Evolutionary conservation across 768 basidiomycete species (phyloP), one percentile per base, ranked within the genome.

Genomic region (Boletus speciosus): DNA sequence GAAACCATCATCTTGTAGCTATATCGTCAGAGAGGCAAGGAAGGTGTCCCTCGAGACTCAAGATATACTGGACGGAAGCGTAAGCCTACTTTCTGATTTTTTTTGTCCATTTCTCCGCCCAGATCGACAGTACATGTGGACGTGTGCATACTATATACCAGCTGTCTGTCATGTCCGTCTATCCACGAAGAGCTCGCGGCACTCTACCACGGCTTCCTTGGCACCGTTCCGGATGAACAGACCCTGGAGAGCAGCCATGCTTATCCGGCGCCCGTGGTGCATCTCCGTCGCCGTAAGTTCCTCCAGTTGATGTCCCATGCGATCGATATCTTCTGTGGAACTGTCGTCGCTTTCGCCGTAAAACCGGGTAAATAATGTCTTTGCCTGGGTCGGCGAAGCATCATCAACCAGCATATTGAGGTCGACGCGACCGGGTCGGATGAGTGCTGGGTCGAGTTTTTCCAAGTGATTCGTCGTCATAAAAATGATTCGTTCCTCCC

Each of bases 381-480:
- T 75, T 15, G 90, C 91, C 71, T 99, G 97, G 47, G 75, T 72
- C 0, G 93, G 83, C 25, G 81, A 85, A 5, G 97, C 92, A 62
- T 99, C 91, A 69, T 88, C 93, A 46, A 99, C 81, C 36, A 89
- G 72, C 60, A 90, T 82, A 27, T 83, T 79, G 43, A 98, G 70
- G 69, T 99, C 97, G 40, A 99, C 95, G 10, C 97, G 83, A 16
- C 97, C 97, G 1, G 97, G 96, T 47, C 97, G 85, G 65, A 98
- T 92, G 43, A 99, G 82, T 0, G 96, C 97, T 6, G 93, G 88
- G 71, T 99, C 97, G 35, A 99, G 82, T 57, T 78, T 80, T 55
- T 90, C 84, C 50, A 90, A 68, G 63, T 98, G 97, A 70, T 99
- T 99, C n/a, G 97, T 98, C 0, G 97, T 99, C 86, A 99, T 90